phyloP scores from a whole-genome alignment of 495 filamentous ascomycete species.

The Talaromyces trachyspermus region DNA sequence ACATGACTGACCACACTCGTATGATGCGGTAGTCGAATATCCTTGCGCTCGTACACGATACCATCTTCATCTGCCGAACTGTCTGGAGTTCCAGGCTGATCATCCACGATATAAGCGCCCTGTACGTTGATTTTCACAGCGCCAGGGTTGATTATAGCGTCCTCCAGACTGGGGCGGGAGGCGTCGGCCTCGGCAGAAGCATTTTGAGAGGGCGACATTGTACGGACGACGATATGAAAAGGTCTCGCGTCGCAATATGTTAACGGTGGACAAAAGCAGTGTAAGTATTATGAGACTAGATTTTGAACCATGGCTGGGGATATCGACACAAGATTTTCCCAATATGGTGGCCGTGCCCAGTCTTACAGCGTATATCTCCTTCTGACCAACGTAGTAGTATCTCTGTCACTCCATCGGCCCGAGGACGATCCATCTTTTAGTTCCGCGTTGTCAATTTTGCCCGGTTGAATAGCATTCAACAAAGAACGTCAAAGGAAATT shows the following conservation, averaged over 20 bases:
- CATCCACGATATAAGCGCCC: constrained; percentile 92
- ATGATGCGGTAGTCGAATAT: constrained; percentile 94
- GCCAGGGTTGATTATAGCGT: constrained; percentile 74
- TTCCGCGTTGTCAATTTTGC: no score
- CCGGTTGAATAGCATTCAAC: no score
- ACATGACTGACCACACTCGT: constrained; percentile 90
- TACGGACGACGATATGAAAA: constrained; percentile 4
- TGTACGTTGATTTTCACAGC: constrained; percentile 88
- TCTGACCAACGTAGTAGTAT: constrained; percentile 21
- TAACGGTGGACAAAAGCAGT: no score
- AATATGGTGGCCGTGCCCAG: constrained; percentile 29
- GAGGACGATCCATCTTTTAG: neutral
- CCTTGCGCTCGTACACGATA: constrained; percentile 70
- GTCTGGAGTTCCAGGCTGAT: constrained; percentile 49
- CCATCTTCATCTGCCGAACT: constrained; percentile 47
- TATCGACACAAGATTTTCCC: constrained; percentile 12
- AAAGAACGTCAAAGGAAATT: no score
- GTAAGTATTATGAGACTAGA: no score
- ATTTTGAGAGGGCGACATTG: constrained; percentile 7
- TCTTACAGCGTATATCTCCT: constrained; percentile 46
- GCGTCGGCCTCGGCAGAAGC: constrained; percentile 1
- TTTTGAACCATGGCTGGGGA: no score
- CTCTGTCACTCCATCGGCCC: constrained; percentile 1
- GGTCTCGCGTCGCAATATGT: neutral
- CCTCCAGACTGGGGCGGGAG: constrained; percentile 38